Base-by-base conservation (phyloP, 2,329 filamentous ascomycete species). In the Neoarthrinium moseri region DNA sequence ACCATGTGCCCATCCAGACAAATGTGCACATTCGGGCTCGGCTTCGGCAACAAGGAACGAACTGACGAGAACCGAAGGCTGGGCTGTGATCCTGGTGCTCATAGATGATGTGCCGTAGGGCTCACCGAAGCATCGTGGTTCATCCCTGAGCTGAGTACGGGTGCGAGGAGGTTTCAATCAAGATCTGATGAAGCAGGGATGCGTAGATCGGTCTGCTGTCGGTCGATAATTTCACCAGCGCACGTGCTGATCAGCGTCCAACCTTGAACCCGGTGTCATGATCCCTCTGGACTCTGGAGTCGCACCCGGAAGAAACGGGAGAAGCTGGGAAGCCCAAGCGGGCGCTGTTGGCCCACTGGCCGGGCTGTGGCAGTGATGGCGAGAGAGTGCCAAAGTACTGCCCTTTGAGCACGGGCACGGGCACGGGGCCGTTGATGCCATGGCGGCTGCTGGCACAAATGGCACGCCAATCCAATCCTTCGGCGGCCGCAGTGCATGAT, bases 281-380 rank as follows among this genome's bases (percentile, higher is more conserved):
- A 35, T 20, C 33, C 33, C 22, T 17, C 20, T 35, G 33, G 33
- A 41, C 30, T 24, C 39, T 21, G 39, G 39, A 26, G 11, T 32
- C 39, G n/a, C 39, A 43, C 24, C 39, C 39, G 39, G 39, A 43
- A 43, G 39, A 11, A 30, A 33, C 39, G 39, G 39, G 33, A 23
- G 11, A 21, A 7, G n/a, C n/a, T n/a, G 17, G n/a, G 17, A 30
- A 22, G 35, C 12, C 18, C 22, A 23, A 22, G 11, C 26, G 20
- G 20, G 12, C 11, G 10, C 35, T n/a, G 35, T 11, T 15, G 12
- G n/a, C n/a, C n/a, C n/a, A n/a, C n/a, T n/a, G n/a, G n/a, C n/a
- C n/a, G n/a, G n/a, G n/a, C n/a, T n/a, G n/a, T n/a, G n/a, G n/a
- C n/a, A n/a, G n/a, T n/a, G n/a, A n/a, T n/a, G n/a, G n/a, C n/a